A percentile compares a stretch with the other conserved stretches of the same genome.
These are phyloP conservation scores for Coprinopsis cinerea DNA, from an alignment of 768 basidiomycete species.

Conservation along the genomic window DNA sequence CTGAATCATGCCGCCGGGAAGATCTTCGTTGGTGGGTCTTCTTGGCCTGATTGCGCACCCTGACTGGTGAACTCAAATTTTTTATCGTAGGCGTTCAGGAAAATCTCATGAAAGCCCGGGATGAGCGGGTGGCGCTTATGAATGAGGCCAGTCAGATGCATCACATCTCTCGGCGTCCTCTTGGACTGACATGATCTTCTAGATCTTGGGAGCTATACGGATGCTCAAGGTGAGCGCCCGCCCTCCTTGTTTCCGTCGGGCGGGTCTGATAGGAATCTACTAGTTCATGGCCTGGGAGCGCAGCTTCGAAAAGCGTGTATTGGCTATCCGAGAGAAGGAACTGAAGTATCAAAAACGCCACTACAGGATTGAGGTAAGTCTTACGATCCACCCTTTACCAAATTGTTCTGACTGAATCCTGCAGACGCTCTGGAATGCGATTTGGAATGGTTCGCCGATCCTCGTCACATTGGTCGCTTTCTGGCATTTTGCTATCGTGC, in stretches of 20 bases:
- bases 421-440: conserved; percentile 41
- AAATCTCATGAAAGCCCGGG: conserved; percentile 85
- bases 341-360: conserved; percentile 80
- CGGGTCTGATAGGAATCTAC: conserved; percentile 20
- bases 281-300: conserved; percentile 93
- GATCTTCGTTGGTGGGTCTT: conserved; percentile 43
- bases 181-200: not conserved
- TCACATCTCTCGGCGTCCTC: not conserved
- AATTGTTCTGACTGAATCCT: not conserved
- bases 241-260: not conserved
- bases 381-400: not conserved
- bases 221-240: conserved; percentile 64
- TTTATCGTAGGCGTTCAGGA: conserved; percentile 43
- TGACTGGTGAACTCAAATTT: not conserved
- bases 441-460: conserved; percentile 62
- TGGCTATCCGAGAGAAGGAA: conserved; percentile 73
- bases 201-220: conserved; percentile 83
- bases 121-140: conserved; percentile 88
- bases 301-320: conserved; percentile 72
- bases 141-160: conserved; percentile 48
- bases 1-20: conserved; percentile 83
- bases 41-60: not conserved
- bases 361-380: conserved; percentile 83
- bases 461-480: conserved; percentile 57
- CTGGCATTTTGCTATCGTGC: conserved; percentile 70